Evolutionary conservation across 768 basidiomycete species (phyloP), one percentile per base, ranked within the genome.

Genomic region (Agrocybe pediades): DNA sequence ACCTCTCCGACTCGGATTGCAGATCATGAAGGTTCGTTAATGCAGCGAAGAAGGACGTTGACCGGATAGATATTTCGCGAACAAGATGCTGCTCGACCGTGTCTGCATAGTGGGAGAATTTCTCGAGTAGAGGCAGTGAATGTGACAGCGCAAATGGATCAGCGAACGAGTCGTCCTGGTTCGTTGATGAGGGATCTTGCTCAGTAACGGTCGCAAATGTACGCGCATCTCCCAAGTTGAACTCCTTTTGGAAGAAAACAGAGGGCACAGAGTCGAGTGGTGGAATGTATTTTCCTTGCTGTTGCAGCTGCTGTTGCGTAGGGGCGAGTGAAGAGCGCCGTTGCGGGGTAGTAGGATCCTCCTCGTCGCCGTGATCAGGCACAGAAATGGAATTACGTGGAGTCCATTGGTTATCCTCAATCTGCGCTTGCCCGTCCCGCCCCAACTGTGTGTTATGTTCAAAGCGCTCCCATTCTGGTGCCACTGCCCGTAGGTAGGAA

Each of bases 1-100:
- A 95, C 44, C 85, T 81, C 44, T 88, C 82, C 0, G 94, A 95
- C 66, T 97, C 93, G 5, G 89, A 83, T 64, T 95, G 93, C 9
- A 99, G 82, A 57, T 93, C 89, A 63, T 97, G 91, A 7, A 99
- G 78, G 68, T 99, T 99, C 6, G 93, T 83, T 30, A 99, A 82
- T 6, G 97, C 97, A 4, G 95, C 88, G 63, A 98, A 99, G 81
- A 99, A 99, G 1, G 94, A 93, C 0, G 91, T 83, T 0, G 95
- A 92, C 13, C 96, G 88, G 9, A 89, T 75, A 8, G 90, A 89
- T 41, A 99, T 95, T 70, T 98, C 97, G 55, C 86, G 86, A 3
- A 95, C 84, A 51, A 99, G 88, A 69, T 99, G 96, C 55, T 93
- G 86, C 66, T 99, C 97, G 57, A 98, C 83, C 0, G 89, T 89